A percentile compares a stretch with the other conserved stretches of the same genome.
These are phyloP conservation scores for Lentinus tigrinus DNA, from an alignment of 768 basidiomycete species.

Conservation along the genomic window DNA sequence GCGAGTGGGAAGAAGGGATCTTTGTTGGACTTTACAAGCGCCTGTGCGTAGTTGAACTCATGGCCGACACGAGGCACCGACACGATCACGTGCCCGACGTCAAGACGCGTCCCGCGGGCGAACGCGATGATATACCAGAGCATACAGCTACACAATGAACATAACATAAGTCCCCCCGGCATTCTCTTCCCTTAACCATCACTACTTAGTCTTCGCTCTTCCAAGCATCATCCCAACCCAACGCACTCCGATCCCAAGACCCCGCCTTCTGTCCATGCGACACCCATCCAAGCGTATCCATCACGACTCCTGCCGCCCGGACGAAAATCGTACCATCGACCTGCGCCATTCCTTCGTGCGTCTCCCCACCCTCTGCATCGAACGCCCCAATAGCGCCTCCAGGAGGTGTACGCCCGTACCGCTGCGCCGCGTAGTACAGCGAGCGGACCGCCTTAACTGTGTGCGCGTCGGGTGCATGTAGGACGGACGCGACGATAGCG, in stretches of 20 bases:
- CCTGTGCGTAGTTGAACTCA: constrained; percentile 12
- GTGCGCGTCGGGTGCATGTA: constrained; percentile 54
- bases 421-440: constrained; percentile 46
- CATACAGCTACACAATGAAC: too few relatives aligned
- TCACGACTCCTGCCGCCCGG: constrained; percentile 53
- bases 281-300: constrained; percentile 58
- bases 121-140: too few relatives aligned
- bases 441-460: constrained; percentile 37
- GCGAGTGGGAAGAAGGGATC: background rate
- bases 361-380: constrained; percentile 41
- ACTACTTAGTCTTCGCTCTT: constrained; percentile 27
- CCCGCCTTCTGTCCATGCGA: constrained; percentile 48
- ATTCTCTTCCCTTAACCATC: too few relatives aligned
- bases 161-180: too few relatives aligned
- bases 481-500: constrained; percentile 40
- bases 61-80: constrained; percentile 12
- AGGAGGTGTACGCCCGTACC: constrained; percentile 42
- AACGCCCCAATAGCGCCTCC: constrained; percentile 45
- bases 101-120: background rate
- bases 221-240: constrained; percentile 67
- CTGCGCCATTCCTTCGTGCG: constrained; percentile 39
- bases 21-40: constrained; percentile 15
- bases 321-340: constrained; percentile 60
- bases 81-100: constrained; percentile 11
- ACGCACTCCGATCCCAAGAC: constrained; percentile 54